Evolutionary conservation across 1,139 yeast genomes (phyloP), one percentile per base, ranked within the genome.

Genomic region (Blastobotrys capitulatus): DNA sequence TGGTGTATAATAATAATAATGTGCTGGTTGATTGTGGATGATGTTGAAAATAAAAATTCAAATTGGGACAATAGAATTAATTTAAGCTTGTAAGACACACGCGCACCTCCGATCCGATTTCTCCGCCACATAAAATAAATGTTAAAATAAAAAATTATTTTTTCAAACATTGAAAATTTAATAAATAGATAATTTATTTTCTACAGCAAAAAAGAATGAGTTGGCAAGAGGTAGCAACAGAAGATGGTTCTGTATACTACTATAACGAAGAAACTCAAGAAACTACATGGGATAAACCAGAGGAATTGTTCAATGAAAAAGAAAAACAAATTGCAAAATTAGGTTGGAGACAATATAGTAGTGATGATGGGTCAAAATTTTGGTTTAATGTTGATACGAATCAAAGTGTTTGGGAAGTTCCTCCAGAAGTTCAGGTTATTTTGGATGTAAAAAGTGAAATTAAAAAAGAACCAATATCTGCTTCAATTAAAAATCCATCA

Each of bases 281-380:
- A 58, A 82, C 96, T 0, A 79, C 83, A 44, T 89, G 97, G 96
- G 86, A 84, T 8, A 78, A 82, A 55, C 97, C 97, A 0, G 79
- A 71, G 27, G 82, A 70, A 46, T 61, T 76, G 34, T 65, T 61
- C 52, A 66, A 74, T 4, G 60, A 57, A 13, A 43, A 53, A 5
- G 67, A 74, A 49, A 54, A 60, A 37, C 70, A 70, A 10, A 60
- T 76, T 35, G 63, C 61, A 12, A 57, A 62, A 36, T 62, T 73
- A 26, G 67, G 71, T n/a, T 90, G 96, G 96, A 74, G 74, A 46
- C 78, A 75, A 52, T 72, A 72, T 54, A 67, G 71, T 1, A 80
- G 92, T 0, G 87, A 84, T 34, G 92, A 83, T 18, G 94, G 92
- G 1, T 71, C 71, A 50, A 71, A 71, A 32, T 90, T 89, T 65